Evolutionary conservation across 305 asterid species (phyloP), one percentile per base, ranked within the genome.

Genomic region (Fraxinus latifolia): DNA sequence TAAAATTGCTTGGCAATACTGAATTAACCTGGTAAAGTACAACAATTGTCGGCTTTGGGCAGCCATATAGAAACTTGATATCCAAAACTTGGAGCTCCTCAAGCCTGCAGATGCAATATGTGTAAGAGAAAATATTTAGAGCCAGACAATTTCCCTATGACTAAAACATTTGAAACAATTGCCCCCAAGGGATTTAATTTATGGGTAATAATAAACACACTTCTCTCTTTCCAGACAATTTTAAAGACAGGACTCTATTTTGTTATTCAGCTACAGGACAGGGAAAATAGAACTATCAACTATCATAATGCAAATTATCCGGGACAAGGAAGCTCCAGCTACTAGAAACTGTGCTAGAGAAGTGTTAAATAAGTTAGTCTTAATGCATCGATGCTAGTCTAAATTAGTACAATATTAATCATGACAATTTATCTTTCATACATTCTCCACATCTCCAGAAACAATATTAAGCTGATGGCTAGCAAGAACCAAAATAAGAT

Each of bases 31-130:
- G 95, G 85, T 94, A 94, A 82, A 94, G 97, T 78, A 94, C 97
- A 79, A 92, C 98, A 70, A 94, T 91, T 50, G 98, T 94, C 32
- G 98, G 98, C 91, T 91, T 93, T 47, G 92, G 89, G 86, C 97
- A 94, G 83, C 98, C 97, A 80, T 91, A 93, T 81, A 94, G 89
- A 86, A 94, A 94, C 85, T 94, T 94, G 87, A 94, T 93, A 89
- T 94, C 98, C 92, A 94, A 87, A 87, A 94, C 98, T 83, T 94
- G 98, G 83, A 94, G 97, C 87, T 94, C 98, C 90, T 94, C 97
- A 32, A 94, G 97, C 94, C 97, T 94, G 92, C 77, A 79, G 67
- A 83, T 39, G 42, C 68, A 83, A 73, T 21, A 53, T 47, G 74
- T 62, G 81, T 78, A 72, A 53, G 62, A 44, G 39, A 37, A 55